phyloP scores from a whole-genome alignment of 495 filamentous ascomycete species.

The Cenococcum geophilum region DNA sequence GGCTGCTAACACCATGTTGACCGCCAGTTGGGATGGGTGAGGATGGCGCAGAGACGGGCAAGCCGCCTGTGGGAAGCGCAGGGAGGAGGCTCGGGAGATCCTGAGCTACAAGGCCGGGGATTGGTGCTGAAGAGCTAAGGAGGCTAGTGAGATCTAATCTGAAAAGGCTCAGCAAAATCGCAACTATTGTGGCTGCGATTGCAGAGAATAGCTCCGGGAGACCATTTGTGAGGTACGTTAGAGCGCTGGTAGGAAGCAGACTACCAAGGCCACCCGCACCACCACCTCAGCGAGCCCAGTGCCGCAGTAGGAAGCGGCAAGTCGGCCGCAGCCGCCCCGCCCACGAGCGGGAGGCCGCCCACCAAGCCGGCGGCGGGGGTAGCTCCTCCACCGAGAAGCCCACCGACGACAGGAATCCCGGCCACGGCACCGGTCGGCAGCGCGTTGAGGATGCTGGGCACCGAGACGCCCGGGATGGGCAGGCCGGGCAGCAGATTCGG shows the following conservation, averaged over 20 bases:
- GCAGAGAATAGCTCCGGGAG: conserved; percentile 10
- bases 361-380: too few species aligned
- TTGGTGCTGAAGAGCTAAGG: conserved; percentile 16
- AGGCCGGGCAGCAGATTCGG: too few species aligned
- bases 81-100: conserved; percentile 14
- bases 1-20: not conserved
- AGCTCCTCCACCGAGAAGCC: too few species aligned
- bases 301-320: too few species aligned
- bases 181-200: conserved; percentile 15
- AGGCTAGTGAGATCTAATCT: conserved; percentile 22
- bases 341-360: too few species aligned
- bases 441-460: too few species aligned
- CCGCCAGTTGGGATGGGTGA: not conserved
- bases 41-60: not conserved
- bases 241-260: not conserved
- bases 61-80: not conserved
- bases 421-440: too few species aligned
- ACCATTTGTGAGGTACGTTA: not conserved
- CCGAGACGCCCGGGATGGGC: too few species aligned
- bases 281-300: too few species aligned
- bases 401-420: too few species aligned
- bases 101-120: conserved; percentile 13
- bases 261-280: not conserved
- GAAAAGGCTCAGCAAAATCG: conserved; percentile 18
- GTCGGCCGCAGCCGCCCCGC: too few species aligned